These are phyloP conservation scores for Anisodus tanguticus DNA, from an alignment of 257 asterid species.

Conservation along the genomic window DNA sequence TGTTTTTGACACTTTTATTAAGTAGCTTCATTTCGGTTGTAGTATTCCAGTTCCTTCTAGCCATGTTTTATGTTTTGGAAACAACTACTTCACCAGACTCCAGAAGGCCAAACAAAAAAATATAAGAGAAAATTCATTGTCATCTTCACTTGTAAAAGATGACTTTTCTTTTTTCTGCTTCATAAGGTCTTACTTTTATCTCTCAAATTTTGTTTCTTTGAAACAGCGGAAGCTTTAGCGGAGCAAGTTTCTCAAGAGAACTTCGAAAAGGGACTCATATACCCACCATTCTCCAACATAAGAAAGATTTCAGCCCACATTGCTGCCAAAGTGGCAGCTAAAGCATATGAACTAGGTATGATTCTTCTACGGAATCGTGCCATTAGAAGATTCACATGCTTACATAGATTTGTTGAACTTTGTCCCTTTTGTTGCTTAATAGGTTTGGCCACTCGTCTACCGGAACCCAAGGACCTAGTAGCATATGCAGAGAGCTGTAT, in stretches of 20 bases:
- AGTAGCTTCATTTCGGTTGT: background rate
- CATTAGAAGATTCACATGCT: background rate
- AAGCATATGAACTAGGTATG: slow-evolving; percentile 89
- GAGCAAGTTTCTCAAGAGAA: slow-evolving; percentile 76
- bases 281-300: slow-evolving; percentile 80
- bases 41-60: background rate
- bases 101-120: background rate
- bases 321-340: slow-evolving; percentile 89
- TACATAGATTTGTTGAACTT: background rate
- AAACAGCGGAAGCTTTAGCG: slow-evolving; percentile 92
- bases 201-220: slow-evolving; percentile 30
- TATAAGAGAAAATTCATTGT: background rate
- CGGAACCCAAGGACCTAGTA: slow-evolving; percentile 67
- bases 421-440: slow-evolving; percentile 29
- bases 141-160: background rate
- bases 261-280: slow-evolving; percentile 77
- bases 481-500: slow-evolving; percentile 83
- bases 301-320: slow-evolving; percentile 88
- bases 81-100: background rate
- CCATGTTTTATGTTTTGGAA: background rate
- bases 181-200: slow-evolving; percentile 1
- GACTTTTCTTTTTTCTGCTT: background rate
- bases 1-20: background rate
- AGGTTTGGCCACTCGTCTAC: slow-evolving; percentile 93
- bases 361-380: too few species aligned